phyloP scores from a whole-genome alignment of 352 stramenopile species.

The Globisporangium orthogonon region DNA sequence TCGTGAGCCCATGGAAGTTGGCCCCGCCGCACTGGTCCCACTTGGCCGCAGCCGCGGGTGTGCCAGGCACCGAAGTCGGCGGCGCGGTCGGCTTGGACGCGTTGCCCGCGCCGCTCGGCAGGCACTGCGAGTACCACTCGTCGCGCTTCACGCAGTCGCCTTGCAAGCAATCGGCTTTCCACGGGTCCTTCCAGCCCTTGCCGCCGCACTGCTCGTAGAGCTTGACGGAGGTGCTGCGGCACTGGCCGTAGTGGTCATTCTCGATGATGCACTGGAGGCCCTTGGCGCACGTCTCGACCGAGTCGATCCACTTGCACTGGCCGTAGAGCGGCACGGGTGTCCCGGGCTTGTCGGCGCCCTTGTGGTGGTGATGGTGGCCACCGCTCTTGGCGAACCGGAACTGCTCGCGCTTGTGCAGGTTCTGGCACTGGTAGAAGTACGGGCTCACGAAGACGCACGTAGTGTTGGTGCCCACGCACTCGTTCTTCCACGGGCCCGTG shows the following conservation, averaged over 20 bases:
- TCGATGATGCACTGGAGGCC: slow-evolving; percentile 20
- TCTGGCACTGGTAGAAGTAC: slow-evolving; percentile 5
- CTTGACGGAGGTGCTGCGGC: slow-evolving; percentile 13
- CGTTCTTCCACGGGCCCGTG: slow-evolving; percentile 3
- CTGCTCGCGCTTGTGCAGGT: slow-evolving; percentile 1
- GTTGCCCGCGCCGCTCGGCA: neutral
- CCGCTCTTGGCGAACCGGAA: slow-evolving; percentile 5
- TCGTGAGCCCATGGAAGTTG: slow-evolving; percentile 8
- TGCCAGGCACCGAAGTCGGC: neutral
- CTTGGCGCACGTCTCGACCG: slow-evolving; percentile 8
- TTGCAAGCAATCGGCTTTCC: slow-evolving; percentile 14
- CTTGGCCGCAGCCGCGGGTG: neutral
- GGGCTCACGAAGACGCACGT: slow-evolving; percentile 3
- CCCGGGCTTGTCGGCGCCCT: neutral
- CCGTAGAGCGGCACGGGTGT: slow-evolving; percentile 2
- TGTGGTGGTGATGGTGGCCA: neutral
- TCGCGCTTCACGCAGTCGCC: slow-evolving; percentile 17
- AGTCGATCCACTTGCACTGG: slow-evolving; percentile 17
- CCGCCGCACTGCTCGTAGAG: slow-evolving; percentile 24
- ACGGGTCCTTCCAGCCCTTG: slow-evolving; percentile 12
- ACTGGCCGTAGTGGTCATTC: slow-evolving; percentile 24
- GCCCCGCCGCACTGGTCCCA: slow-evolving; percentile 25
- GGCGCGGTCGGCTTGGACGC: neutral
- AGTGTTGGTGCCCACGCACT: neutral
- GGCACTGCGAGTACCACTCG: slow-evolving; percentile 24